These are phyloP conservation scores for Phytopythium montanum DNA, from an alignment of 352 stramenopile genomes.

Conservation along the genomic window DNA sequence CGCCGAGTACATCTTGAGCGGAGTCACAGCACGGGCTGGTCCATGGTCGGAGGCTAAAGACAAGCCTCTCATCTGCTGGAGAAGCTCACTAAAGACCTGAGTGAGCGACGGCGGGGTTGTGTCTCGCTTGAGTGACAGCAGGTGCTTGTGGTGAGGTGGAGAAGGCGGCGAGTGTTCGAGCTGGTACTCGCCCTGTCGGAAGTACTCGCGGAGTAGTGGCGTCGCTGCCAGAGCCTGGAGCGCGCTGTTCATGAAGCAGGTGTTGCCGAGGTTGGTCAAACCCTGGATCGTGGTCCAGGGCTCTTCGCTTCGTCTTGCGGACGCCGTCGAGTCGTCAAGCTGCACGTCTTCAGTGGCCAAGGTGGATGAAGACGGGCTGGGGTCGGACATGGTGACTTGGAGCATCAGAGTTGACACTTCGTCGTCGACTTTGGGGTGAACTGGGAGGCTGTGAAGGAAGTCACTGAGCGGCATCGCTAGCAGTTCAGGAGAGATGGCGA, in stretches of 20 bases:
- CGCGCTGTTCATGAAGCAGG: conserved; percentile 84
- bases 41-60: conserved; percentile 11
- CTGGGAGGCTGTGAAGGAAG: conserved; percentile 9
- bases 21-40: conserved; percentile 18
- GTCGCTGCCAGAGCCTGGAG: conserved; percentile 92
- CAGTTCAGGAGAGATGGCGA: conserved; percentile 10
- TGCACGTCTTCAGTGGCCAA: neutral
- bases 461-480: conserved; percentile 2
- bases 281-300: conserved; percentile 13
- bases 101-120: conserved; percentile 24
- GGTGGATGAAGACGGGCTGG: neutral
- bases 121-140: neutral
- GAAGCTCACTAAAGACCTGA: conserved; percentile 79
- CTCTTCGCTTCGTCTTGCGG: neutral
- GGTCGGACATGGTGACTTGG: neutral
- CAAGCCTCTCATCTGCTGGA: conserved; percentile 36
- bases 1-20: conserved; percentile 18
- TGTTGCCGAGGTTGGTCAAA: conserved; percentile 68
- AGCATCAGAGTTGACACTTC: conserved; percentile 1
- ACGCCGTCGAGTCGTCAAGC: neutral
- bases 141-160: conserved; percentile 29
- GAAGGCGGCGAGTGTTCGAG: conserved; percentile 79
- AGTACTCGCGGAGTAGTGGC: conserved; percentile 87
- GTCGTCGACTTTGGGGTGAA: neutral
- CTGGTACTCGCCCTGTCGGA: conserved; percentile 79